Base-by-base conservation (phyloP, 2,329 filamentous ascomycete species). In the Ophiostoma pallidulum region DNA sequence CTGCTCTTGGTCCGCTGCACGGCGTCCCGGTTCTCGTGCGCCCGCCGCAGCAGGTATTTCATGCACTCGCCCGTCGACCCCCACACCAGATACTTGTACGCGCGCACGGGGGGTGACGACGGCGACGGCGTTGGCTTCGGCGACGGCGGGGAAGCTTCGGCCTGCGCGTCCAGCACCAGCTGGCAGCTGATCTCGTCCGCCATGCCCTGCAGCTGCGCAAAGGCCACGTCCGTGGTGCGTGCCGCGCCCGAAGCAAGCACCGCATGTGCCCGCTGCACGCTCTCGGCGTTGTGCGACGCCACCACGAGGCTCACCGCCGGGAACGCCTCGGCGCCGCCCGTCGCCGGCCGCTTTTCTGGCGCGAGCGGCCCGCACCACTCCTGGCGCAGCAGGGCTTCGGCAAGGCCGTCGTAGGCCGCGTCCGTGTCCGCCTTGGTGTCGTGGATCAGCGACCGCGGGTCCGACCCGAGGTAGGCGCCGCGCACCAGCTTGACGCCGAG, bases 121-220 rank as follows among this genome's bases (percentile, higher is more conserved):
- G 40, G 19, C 16, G 14, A 22, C 22, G 18, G 13, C 38, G 38
- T 46, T 45, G 47, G 47, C 48, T 53, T 54, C 29, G 26, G n/a
- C n/a, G n/a, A n/a, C n/a, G n/a, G n/a, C n/a, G n/a, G n/a, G n/a
- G n/a, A n/a, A n/a, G n/a, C n/a, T n/a, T 39, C 41, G 18, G 24
- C 36, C 35, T 48, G 26, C 9, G 45, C 49, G 12, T 57, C 54
- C 32, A 56, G 55, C 16, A 74, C 60, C 13, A 82, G 65, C 60
- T 80, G 77, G 60, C 78, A 82, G 62, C 83, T 88, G 45, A 97
- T 80, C 61, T 96, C 90, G 57, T 97, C 91, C 2, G 91, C 91
- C 91, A 97, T 97, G 35, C 91, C 90, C 69, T 91, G 85, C 1
- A 96, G 76, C 67, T 96, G 90, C 3, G 85, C 85, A 62, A 87